These are phyloP conservation scores for Termitomyces sp. DNA, from an alignment of 768 basidiomycete genomes.

Conservation along the genomic window DNA sequence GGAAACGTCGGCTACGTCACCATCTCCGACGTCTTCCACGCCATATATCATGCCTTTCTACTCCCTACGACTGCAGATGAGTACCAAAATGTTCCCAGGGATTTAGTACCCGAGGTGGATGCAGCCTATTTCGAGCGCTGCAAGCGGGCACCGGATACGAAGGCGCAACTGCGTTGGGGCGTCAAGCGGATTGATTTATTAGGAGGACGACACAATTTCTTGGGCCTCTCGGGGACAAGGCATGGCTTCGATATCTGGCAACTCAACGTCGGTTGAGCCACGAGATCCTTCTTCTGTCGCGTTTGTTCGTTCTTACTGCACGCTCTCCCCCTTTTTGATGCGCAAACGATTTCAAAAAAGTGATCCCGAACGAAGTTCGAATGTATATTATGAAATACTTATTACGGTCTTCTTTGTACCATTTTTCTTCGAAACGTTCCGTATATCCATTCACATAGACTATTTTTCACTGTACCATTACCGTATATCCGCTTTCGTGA, in stretches of 20 bases:
- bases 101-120: slow-evolving; percentile 29
- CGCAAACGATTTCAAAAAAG: neutral
- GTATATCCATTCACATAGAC: neutral
- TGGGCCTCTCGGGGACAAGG: slow-evolving; percentile 42
- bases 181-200: slow-evolving; percentile 55
- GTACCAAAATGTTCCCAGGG: slow-evolving; percentile 31
- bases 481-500: neutral
- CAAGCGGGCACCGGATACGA: slow-evolving; percentile 21
- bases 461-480: neutral
- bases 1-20: slow-evolving; percentile 27
- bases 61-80: slow-evolving; percentile 37
- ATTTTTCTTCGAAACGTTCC: neutral
- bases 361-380: neutral
- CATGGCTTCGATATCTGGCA: slow-evolving; percentile 38
- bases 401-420: neutral
- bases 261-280: slow-evolving; percentile 24
- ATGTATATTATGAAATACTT: slow-evolving; percentile 13
- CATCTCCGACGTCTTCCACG: slow-evolving; percentile 43
- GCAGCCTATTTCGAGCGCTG: slow-evolving; percentile 41
- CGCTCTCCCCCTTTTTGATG: too few relatives aligned
- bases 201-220: slow-evolving; percentile 36
- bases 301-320: neutral
- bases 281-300: neutral
- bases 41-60: slow-evolving; percentile 43
- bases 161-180: slow-evolving; percentile 37